Conservation (phyloP, 2,329 filamentous ascomycete species). For the Neopestalotiopsis sp. region DNA sequence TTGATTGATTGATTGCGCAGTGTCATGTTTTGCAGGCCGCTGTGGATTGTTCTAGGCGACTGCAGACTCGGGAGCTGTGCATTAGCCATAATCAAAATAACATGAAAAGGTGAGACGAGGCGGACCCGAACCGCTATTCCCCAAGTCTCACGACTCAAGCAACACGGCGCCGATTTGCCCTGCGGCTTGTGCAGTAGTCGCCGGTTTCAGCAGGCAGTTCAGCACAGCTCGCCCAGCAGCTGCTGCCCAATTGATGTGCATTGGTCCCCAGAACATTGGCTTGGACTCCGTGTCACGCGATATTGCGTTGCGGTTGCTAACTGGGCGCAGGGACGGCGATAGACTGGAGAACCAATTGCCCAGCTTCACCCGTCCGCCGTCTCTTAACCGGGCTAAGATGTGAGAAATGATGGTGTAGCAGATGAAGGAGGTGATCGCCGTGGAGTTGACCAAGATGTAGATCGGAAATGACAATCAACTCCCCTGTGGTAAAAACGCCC, state of each 20-base stretch:
- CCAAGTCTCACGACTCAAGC: constrained; percentile 8
- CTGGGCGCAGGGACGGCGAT: too few species aligned
- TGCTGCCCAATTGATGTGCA: neutral
- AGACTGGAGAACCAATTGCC: too few species aligned
- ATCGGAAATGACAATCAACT: neutral
- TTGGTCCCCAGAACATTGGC: neutral
- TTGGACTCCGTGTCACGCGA: neutral
- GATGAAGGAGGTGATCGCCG: neutral
- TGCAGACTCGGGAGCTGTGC: neutral
- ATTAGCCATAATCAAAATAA: neutral
- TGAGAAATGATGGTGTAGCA: neutral
- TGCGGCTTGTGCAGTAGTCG: constrained; percentile 2
- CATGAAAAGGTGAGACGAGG: constrained; percentile 6
- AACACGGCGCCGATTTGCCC: neutral
- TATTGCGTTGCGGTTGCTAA: neutral
- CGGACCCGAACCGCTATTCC: constrained; percentile 10
- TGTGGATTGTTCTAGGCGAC: too few species aligned
- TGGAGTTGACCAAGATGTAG: neutral
- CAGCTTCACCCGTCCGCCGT: too few species aligned
- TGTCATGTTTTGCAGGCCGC: too few species aligned
- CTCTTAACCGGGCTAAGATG: too few species aligned
- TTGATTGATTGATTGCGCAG: too few species aligned
- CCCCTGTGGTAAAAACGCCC: neutral
- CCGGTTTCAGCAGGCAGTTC: neutral
- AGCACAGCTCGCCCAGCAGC: neutral